These are phyloP conservation scores for Rubroboletus pulcherrimus DNA, from an alignment of 768 basidiomycete genomes.

Conservation along the genomic window DNA sequence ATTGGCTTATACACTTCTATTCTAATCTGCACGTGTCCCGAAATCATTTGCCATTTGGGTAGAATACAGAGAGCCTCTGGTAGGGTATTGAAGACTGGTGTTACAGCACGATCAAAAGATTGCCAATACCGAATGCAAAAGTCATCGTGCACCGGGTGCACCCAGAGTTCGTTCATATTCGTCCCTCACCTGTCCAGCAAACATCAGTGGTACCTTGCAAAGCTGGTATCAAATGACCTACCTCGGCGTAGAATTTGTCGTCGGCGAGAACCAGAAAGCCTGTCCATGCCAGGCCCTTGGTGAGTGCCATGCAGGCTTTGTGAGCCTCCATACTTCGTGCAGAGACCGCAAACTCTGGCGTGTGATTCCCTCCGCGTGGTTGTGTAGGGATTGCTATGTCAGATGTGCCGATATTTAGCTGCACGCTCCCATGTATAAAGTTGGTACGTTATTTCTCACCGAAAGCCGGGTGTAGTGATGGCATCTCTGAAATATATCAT, in stretches of 20 bases:
- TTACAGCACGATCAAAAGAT: conserved; percentile 10
- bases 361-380: conserved; percentile 73
- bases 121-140: background rate
- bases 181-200: conserved; percentile 21
- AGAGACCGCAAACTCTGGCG: conserved; percentile 58
- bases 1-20: conserved; percentile 13
- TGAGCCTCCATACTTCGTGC: conserved; percentile 63
- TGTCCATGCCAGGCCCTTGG: conserved; percentile 60
- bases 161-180: conserved; percentile 19
- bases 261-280: conserved; percentile 60
- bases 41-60: conserved; percentile 12
- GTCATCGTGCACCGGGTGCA: conserved; percentile 1
- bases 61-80: conserved; percentile 12
- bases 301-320: conserved; percentile 49
- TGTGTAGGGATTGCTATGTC: conserved; percentile 64
- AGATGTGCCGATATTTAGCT: conserved; percentile 26
- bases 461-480: conserved; percentile 61
- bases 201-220: background rate
- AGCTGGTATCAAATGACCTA: conserved; percentile 19
- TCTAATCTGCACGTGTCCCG: conserved; percentile 21
- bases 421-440: background rate
- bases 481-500: conserved; percentile 42
- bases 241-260: conserved; percentile 52
- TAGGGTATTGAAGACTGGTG: conserved; percentile 15
- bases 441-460: conserved; percentile 35